A percentile compares a stretch with the other conserved stretches of the same genome.
These are phyloP conservation scores for Cornus controversa DNA, from an alignment of 148 eudicot species.

Conservation along the genomic window DNA sequence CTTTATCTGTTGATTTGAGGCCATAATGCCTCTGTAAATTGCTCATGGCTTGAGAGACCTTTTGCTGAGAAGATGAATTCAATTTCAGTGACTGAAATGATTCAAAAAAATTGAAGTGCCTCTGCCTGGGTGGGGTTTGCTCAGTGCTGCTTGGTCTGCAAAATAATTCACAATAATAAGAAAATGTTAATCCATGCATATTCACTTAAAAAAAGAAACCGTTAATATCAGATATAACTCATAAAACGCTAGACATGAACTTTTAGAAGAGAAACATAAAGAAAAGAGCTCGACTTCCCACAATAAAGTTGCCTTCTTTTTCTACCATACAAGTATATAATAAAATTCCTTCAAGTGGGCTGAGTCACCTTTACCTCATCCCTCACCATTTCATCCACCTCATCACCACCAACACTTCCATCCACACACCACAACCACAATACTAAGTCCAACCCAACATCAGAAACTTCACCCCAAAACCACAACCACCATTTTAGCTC, in stretches of 20 bases:
- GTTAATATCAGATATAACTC: not conserved
- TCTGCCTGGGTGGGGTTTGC: conserved; percentile 47
- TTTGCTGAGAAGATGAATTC: conserved; percentile 44
- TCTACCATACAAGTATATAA: not conserved
- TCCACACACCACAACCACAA: not conserved
- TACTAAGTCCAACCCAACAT: not conserved
- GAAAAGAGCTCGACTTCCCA: not conserved
- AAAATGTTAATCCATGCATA: not conserved
- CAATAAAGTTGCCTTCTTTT: not conserved
- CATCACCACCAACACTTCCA: not conserved
- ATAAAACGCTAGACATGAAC: not conserved
- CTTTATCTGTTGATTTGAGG: conserved; percentile 31
- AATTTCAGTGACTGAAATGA: conserved; percentile 59
- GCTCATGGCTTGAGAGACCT: conserved; percentile 80
- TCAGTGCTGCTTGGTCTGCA: conserved; percentile 56
- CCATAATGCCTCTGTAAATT: conserved; percentile 75
- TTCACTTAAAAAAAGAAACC: not conserved
- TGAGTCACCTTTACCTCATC: not conserved
- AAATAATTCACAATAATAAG: conserved; percentile 1
- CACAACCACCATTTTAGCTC: not conserved
- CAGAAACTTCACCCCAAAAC: not conserved
- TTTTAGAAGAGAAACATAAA: not conserved
- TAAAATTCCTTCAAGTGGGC: no score
- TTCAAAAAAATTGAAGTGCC: conserved; percentile 64
- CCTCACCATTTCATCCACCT: not conserved